Evolutionary conservation across 1,284 basidiomycete genomes (phyloP).

Genomic region (Ceratobasidium sp.): DNA sequence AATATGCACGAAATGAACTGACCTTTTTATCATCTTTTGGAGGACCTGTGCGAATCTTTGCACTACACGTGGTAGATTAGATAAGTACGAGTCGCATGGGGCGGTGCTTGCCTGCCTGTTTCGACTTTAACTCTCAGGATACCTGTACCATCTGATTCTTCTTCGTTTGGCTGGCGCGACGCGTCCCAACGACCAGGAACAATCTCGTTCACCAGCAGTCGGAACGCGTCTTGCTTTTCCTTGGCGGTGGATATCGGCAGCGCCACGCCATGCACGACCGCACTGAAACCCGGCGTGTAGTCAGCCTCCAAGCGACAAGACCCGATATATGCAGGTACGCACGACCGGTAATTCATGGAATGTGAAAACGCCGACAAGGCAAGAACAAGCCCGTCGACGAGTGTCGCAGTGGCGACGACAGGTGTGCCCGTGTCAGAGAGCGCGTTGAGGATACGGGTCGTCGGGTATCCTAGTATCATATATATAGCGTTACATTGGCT

Average conservation of each 20-base stretch:
- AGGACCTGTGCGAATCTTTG: conserved; percentile 50
- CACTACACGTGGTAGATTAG: conserved; percentile 41
- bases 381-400: conserved; percentile 52
- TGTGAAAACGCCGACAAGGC: conserved; percentile 51
- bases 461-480: conserved; percentile 49
- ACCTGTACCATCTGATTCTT: conserved; percentile 51
- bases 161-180: conserved; percentile 48
- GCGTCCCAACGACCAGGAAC: conserved; percentile 50
- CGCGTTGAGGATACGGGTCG: conserved; percentile 50
- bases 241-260: conserved; percentile 48
- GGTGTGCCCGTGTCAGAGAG: conserved; percentile 50
- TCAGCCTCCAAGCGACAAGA: not conserved
- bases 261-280: conserved; percentile 52
- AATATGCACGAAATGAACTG: not conserved
- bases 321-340: conserved; percentile 20
- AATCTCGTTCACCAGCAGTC: conserved; percentile 49
- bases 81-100: not conserved
- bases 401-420: conserved; percentile 51
- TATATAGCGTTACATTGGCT: not conserved
- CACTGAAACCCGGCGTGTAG: conserved; percentile 28
- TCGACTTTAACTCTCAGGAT: conserved; percentile 51
- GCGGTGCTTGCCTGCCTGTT: conserved; percentile 49
- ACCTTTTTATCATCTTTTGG: conserved; percentile 50
- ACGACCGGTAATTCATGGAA: conserved; percentile 52
- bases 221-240: conserved; percentile 45